Evolutionary conservation across 495 filamentous ascomycete genomes (phyloP).

Genomic region (Physcia stellaris): DNA sequence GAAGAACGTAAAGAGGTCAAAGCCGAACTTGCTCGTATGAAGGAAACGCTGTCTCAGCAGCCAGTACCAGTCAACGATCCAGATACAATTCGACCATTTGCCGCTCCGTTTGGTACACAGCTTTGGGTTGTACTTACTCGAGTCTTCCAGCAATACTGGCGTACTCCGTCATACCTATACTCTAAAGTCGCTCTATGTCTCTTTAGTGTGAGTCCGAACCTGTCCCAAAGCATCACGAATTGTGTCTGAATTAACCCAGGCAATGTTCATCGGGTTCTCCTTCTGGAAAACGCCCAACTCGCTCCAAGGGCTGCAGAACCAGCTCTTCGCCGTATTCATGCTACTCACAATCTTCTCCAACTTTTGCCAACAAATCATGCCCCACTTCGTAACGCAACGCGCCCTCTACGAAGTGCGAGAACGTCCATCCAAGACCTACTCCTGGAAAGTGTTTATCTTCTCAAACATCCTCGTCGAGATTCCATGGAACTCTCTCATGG

Average conservation of each 20-base stretch:
- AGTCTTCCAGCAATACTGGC: slow-evolving; percentile 84
- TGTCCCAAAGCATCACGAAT: slow-evolving; percentile 17
- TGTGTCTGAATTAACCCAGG: slow-evolving; percentile 30
- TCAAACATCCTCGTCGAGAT: slow-evolving; percentile 65
- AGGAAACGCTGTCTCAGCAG: slow-evolving; percentile 20
- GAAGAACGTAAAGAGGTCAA: slow-evolving; percentile 55
- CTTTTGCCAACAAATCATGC: slow-evolving; percentile 74
- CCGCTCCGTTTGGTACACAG: slow-evolving; percentile 40
- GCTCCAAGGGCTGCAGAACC: slow-evolving; percentile 74
- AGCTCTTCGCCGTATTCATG: slow-evolving; percentile 80
- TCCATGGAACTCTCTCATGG: slow-evolving; percentile 61
- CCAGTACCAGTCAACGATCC: slow-evolving; percentile 17
- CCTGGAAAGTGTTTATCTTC: slow-evolving; percentile 72
- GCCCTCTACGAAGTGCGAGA: slow-evolving; percentile 76
- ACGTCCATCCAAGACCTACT: slow-evolving; percentile 70
- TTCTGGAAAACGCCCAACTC: slow-evolving; percentile 62
- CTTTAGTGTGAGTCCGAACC: slow-evolving; percentile 20
- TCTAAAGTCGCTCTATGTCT: slow-evolving; percentile 49
- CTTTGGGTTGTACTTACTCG: slow-evolving; percentile 39
- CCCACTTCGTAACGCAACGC: slow-evolving; percentile 65
- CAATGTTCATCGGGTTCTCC: slow-evolving; percentile 77
- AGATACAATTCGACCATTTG: slow-evolving; percentile 34
- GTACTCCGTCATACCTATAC: slow-evolving; percentile 76
- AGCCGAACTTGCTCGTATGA: slow-evolving; percentile 55
- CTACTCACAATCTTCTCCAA: slow-evolving; percentile 63